Evolutionary conservation across 768 basidiomycete species (phyloP).

Genomic region (Daedaleopsis sinensis): DNA sequence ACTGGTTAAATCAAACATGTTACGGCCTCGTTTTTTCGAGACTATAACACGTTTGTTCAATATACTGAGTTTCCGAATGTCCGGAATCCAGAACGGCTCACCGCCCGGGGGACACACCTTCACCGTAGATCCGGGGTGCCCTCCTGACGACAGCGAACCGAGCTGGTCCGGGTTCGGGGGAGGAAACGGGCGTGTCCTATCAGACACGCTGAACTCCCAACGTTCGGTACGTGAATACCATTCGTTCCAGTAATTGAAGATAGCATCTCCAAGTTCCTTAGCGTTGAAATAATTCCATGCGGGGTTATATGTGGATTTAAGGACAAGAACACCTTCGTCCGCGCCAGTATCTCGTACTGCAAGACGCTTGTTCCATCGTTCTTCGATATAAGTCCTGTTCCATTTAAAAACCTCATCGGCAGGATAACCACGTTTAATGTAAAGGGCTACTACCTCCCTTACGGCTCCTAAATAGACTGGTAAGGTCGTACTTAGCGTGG

Average conservation of each 20-base stretch:
- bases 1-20: conserved; percentile 2
- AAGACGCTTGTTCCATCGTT: conserved; percentile 36
- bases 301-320: conserved; percentile 35
- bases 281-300: conserved; percentile 39
- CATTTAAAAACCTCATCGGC: conserved; percentile 27
- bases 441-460: conserved; percentile 29
- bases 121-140: neutral
- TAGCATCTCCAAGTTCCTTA: conserved; percentile 32
- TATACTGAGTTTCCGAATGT: neutral
- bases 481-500: conserved; percentile 31
- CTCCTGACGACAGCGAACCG: neutral
- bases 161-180: neutral
- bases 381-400: conserved; percentile 26
- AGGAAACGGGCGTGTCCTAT: neutral
- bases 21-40: neutral
- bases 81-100: neutral
- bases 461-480: conserved; percentile 32
- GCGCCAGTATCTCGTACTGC: neutral
- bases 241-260: conserved; percentile 31
- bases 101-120: neutral
- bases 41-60: neutral
- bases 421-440: conserved; percentile 36
- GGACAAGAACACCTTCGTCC: conserved; percentile 29
- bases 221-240: conserved; percentile 7
- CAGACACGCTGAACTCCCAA: neutral